A percentile compares a stretch with the other conserved stretches of the same genome.
These are phyloP conservation scores for Capronia coronata DNA, from an alignment of 2,329 filamentous ascomycete genomes.

Conservation along the genomic window DNA sequence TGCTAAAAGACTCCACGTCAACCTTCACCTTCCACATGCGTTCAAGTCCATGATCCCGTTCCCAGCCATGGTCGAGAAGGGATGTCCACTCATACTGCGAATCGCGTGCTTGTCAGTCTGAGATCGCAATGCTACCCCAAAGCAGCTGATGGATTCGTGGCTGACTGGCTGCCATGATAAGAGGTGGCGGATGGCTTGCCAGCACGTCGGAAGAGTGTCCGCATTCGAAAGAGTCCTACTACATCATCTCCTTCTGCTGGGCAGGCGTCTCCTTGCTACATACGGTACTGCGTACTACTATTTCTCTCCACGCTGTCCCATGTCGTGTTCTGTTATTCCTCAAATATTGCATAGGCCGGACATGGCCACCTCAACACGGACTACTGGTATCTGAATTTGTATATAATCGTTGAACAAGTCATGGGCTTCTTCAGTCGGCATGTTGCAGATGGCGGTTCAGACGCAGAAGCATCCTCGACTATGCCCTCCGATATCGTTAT, in stretches of 20 bases:
- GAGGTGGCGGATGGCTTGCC: background rate
- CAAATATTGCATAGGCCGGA: too few species aligned
- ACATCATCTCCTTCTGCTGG: background rate
- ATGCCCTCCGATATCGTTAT: slow-evolving; percentile 1
- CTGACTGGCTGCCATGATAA: background rate
- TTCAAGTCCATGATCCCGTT: background rate
- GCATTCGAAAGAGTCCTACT: background rate
- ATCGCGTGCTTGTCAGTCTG: slow-evolving; percentile 1
- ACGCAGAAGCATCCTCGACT: background rate
- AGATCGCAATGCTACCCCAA: too few species aligned
- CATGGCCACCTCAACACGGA: background rate
- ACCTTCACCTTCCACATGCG: slow-evolving; percentile 7
- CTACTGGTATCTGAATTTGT: background rate
- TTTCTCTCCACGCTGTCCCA: background rate
- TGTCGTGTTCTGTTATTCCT: too few species aligned
- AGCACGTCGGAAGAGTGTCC: background rate
- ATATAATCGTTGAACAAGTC: background rate
- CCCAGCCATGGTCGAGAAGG: background rate
- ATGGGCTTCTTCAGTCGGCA: slow-evolving; percentile 15
- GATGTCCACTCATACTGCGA: background rate
- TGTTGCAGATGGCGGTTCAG: background rate
- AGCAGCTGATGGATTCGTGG: background rate
- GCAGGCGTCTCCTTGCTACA: background rate
- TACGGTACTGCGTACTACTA: background rate
- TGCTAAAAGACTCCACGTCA: background rate